Percentiles rank a stretch among this genome's conserved stretches.
Conservation (phyloP, 305 asterid species). For the Fraxinus floribunda region DNA sequence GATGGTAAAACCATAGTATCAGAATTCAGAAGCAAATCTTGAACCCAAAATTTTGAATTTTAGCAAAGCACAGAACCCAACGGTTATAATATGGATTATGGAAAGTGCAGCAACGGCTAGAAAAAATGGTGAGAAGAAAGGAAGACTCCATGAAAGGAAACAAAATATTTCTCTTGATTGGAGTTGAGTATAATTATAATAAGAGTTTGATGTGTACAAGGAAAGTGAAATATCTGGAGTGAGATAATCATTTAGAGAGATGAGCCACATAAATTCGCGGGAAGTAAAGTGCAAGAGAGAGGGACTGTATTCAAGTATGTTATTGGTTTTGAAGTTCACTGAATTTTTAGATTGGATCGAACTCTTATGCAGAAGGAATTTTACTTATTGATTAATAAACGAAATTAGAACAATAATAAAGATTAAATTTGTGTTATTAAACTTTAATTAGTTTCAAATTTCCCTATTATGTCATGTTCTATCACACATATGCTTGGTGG, state of each 20-base stretch:
- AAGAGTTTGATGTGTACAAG: neutral
- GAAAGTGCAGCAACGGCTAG: conserved; percentile 41
- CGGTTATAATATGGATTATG: conserved; percentile 26
- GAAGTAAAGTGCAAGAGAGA: neutral
- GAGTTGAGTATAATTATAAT: neutral
- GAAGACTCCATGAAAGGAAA: conserved; percentile 25
- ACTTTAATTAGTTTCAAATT: neutral
- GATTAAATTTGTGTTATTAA: neutral
- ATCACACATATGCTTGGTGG: too few relatives aligned
- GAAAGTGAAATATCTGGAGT: conserved; percentile 1
- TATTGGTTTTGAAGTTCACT: conserved; percentile 1
- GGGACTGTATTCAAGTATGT: neutral
- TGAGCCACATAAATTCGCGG: neutral
- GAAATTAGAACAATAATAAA: neutral
- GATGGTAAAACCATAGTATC: neutral
- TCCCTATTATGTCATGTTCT: neutral
- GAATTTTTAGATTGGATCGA: neutral
- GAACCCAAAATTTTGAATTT: neutral
- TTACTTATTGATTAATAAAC: neutral
- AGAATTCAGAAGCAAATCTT: neutral
- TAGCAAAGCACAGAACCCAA: conserved; percentile 12
- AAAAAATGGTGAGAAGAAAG: conserved; percentile 17
- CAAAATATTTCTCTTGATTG: conserved; percentile 5
- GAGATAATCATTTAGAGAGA: conserved; percentile 3
- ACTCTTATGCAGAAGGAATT: neutral